Conservation (phyloP, 2,329 filamentous ascomycete species). For the Boeremia exigua region DNA sequence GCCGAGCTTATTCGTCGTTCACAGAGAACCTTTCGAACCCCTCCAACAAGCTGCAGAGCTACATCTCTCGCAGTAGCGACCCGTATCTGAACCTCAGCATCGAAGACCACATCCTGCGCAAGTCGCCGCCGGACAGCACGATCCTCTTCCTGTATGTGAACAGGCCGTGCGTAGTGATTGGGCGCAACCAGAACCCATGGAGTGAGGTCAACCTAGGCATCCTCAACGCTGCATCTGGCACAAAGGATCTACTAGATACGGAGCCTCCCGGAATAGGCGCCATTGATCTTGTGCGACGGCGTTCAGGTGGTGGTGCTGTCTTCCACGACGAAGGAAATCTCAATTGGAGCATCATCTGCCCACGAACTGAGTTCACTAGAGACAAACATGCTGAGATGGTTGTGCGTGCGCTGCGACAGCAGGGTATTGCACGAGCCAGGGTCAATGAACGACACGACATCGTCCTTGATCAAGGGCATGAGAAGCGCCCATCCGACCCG, state of each 20-base stretch:
- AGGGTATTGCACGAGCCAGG: conserved; percentile 65
- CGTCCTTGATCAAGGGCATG: conserved; percentile 67
- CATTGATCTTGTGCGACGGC: conserved; percentile 75
- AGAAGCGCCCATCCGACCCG: conserved; percentile 32
- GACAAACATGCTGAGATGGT: conserved; percentile 93
- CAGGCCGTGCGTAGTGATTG: conserved; percentile 84
- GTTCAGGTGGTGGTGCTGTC: conserved; percentile 89
- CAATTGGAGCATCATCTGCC: conserved; percentile 92
- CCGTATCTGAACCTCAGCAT: conserved; percentile 92
- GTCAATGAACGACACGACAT: conserved; percentile 96
- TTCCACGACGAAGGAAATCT: conserved; percentile 94
- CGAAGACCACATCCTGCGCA: conserved; percentile 86
- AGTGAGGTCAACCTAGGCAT: conserved; percentile 79
- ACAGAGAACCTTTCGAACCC: conserved; percentile 39
- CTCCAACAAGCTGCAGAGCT: conserved; percentile 51
- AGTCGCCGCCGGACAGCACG: conserved; percentile 72
- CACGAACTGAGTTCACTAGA: conserved; percentile 76
- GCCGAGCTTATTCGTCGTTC: conserved; percentile 28
- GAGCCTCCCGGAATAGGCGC: conserved; percentile 51
- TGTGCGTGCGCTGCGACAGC: conserved; percentile 73
- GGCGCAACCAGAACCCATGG: conserved; percentile 98
- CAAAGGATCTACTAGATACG: conserved; percentile 28
- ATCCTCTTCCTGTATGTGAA: conserved; percentile 91
- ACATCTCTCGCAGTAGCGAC: conserved; percentile 63
- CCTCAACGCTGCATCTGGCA: conserved; percentile 54